A percentile compares a stretch with the other conserved stretches of the same genome.
Conservation (phyloP, 305 asterid genomes). For the Fraxinus platypoda region DNA sequence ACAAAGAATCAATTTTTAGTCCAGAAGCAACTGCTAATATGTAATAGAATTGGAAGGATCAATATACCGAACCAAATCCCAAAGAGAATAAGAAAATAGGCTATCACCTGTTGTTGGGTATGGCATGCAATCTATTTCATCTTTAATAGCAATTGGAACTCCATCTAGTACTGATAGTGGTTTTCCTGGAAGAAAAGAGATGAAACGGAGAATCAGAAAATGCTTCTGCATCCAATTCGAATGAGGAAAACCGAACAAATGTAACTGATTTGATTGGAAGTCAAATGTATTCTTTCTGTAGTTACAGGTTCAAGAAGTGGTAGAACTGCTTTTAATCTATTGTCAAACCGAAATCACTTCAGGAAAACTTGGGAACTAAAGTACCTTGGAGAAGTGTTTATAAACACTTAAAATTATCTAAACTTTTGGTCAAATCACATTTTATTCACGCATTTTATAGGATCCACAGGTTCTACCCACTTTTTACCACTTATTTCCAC, state of each 20-base stretch:
- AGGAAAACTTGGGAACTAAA: neutral
- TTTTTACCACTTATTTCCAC: neutral
- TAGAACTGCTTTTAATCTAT: neutral
- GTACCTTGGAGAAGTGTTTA: neutral
- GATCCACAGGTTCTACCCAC: neutral
- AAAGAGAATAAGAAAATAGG: neutral
- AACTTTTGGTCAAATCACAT: neutral
- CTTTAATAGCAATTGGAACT: constrained; percentile 78
- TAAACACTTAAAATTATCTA: neutral
- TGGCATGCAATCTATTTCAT: constrained; percentile 87
- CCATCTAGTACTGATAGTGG: constrained; percentile 78
- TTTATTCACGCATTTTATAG: neutral
- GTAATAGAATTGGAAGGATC: neutral
- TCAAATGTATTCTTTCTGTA: neutral
- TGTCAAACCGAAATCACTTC: neutral
- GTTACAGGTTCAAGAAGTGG: neutral
- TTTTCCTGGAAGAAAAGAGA: constrained; percentile 45
- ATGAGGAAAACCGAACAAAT: neutral
- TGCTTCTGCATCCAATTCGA: neutral
- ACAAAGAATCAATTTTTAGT: neutral
- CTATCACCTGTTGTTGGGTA: constrained; percentile 85
- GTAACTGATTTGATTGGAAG: neutral
- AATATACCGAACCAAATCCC: neutral
- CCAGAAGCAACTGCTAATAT: neutral
- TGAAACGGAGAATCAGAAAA: neutral